Conservation (phyloP, 2,329 filamentous ascomycete genomes). For the Colletotrichum higginsianum region DNA sequence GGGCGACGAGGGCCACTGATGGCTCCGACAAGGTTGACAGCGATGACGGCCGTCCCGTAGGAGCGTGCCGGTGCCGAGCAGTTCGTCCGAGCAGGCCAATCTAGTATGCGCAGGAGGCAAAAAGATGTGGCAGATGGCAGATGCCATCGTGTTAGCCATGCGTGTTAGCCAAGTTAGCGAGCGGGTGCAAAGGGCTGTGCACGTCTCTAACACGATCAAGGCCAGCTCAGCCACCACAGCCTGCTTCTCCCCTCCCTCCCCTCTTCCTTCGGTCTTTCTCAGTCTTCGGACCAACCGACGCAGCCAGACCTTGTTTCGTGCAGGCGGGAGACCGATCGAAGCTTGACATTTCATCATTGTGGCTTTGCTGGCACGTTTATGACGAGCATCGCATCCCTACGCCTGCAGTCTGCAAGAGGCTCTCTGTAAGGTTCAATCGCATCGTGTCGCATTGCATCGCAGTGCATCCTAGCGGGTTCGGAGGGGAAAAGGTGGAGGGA, state of each 20-base stretch:
- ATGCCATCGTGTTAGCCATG: no score
- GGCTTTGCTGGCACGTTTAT: neutral
- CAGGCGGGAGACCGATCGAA: slow-evolving; percentile 23
- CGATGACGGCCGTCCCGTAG: slow-evolving; percentile 2
- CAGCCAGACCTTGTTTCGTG: slow-evolving; percentile 25
- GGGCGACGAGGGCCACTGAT: slow-evolving; percentile 36
- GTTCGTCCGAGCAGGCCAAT: slow-evolving; percentile 22
- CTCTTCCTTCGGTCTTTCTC: no score
- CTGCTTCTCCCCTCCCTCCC: slow-evolving; percentile 7
- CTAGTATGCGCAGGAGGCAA: neutral
- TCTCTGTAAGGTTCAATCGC: neutral
- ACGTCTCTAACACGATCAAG: slow-evolving; percentile 12
- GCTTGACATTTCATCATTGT: slow-evolving; percentile 27
- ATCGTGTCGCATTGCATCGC: slow-evolving; percentile 5
- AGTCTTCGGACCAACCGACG: slow-evolving; percentile 30
- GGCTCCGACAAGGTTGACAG: slow-evolving; percentile 4
- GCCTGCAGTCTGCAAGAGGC: neutral
- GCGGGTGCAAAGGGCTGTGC: slow-evolving; percentile 29
- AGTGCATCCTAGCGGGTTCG: neutral
- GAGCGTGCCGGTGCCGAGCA: neutral
- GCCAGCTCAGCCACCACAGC: slow-evolving; percentile 32
- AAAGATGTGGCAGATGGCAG: neutral
- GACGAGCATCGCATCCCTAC: slow-evolving; percentile 12
- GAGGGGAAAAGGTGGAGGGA: neutral
- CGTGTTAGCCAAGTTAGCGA: slow-evolving; percentile 18